Evolutionary conservation across 2,329 filamentous ascomycete species (phyloP), one percentile per base, ranked within the genome.

Genomic region (Tolypocladium pustulatum): DNA sequence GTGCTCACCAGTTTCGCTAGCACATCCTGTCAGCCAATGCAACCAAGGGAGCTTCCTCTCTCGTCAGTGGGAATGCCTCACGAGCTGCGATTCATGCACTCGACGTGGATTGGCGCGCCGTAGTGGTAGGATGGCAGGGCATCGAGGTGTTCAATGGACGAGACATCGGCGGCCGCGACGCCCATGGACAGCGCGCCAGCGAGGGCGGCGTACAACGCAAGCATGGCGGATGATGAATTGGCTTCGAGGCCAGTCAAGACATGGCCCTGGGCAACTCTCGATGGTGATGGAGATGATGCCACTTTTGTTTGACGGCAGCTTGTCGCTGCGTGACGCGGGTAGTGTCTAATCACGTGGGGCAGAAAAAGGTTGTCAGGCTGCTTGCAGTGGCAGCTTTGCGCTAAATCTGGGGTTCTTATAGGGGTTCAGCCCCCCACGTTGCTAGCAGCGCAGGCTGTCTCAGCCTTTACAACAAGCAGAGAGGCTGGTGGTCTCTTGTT

Each of bases 1-100:
- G 78, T 96, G 91, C 73, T 96, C 91, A 71, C 91, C 91, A 10
- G 89, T 94, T 67, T 95, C 90, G 67, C 90, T 94, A 69, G 1
- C 17, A 22, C 37, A 36, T 40, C n/a, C 37, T 27, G 59, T 59
- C 41, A 58, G 60, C 30, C 41, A 37, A 3, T 2, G 17, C 10
- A 9, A 2, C 22, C n/a, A 5, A n/a, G 4, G 6, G 4, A 12
- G 10, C 3, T n/a, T 6, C 27, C n/a, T 30, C 46, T 20, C 15
- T 32, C 9, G 20, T 4, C 32, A n/a, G 1, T 32, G 51, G 15
- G 51, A 8, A 10, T 27, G 49, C 17, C 85, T 75, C 66, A 89
- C 87, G 85, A 82, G 72, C 84, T 89, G 61, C 88, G 80, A 67
- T 89, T 88, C 78, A 91, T 82, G 75, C 88, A 91, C 67, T 86